A percentile compares a stretch with the other conserved stretches of the same genome.
Evolutionary conservation across 1,284 basidiomycete genomes (phyloP).

Genomic region (Sporisorium scitamineum): DNA sequence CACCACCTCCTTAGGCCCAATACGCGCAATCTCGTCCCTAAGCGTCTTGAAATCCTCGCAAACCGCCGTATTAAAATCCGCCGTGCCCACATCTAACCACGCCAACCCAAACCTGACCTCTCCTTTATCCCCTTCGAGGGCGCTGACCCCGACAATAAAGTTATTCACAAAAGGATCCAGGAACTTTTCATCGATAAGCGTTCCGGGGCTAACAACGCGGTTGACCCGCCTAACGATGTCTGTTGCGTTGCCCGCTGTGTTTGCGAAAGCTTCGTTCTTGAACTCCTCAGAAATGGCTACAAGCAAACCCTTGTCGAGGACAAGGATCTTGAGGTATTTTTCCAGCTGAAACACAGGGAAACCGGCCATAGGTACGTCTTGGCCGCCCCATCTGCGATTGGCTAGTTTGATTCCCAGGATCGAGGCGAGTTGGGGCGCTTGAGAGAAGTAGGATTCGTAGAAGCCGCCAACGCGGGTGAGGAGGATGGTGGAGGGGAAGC

Average conservation of each 20-base stretch:
- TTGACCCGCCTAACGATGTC: conserved; percentile 59
- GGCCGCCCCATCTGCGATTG: conserved; percentile 57
- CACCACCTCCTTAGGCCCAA: conserved; percentile 61
- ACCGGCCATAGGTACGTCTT: conserved; percentile 65
- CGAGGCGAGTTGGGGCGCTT: conserved; percentile 58
- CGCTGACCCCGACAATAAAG: conserved; percentile 57
- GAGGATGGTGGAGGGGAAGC: conserved; percentile 62
- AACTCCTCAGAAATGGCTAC: conserved; percentile 68
- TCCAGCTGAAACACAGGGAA: conserved; percentile 66
- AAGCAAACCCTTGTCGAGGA: conserved; percentile 59
- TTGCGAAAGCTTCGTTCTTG: background rate
- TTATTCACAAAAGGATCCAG: conserved; percentile 66
- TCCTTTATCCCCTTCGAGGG: background rate
- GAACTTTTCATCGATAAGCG: conserved; percentile 67
- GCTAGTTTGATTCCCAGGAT: conserved; percentile 64
- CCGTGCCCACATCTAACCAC: conserved; percentile 68
- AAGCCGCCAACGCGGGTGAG: conserved; percentile 67
- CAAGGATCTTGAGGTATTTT: conserved; percentile 66
- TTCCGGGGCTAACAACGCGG: conserved; percentile 64
- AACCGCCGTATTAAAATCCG: conserved; percentile 58
- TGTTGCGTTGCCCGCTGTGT: conserved; percentile 15
- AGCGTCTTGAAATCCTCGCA: conserved; percentile 52
- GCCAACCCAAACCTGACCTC: conserved; percentile 54
- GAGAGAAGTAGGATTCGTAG: conserved; percentile 68
- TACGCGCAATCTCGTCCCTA: conserved; percentile 64